Percentiles rank a stretch among this genome's conserved stretches.
Conservation (phyloP, 257 asterid genomes). For the Przewalskia tangutica region DNA sequence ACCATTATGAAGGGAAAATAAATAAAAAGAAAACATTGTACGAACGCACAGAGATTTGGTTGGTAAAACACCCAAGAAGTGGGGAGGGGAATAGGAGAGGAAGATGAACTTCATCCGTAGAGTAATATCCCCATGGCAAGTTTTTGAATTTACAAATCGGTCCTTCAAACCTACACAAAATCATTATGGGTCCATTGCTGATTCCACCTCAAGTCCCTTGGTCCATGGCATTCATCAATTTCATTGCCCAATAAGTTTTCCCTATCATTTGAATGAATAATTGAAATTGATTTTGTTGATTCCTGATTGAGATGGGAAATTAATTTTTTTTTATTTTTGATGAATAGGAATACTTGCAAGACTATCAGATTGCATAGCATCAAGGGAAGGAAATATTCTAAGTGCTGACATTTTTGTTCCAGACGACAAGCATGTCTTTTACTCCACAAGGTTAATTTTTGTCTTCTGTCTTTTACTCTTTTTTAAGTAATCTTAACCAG, state of each 20-base stretch:
- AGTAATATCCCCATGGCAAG: background rate
- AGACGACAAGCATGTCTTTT: constrained; percentile 64
- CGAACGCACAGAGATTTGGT: background rate
- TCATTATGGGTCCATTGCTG: background rate
- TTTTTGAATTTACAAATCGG: background rate
- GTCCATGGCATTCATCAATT: constrained; percentile 6
- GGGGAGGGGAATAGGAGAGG: too few relatives aligned
- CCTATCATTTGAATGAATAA: background rate
- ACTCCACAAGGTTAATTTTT: constrained; percentile 87
- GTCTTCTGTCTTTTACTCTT: background rate
- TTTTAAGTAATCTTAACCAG: background rate
- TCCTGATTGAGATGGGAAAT: background rate
- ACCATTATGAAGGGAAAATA: too few relatives aligned
- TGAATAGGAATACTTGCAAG: constrained; percentile 73
- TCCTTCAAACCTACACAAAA: background rate
- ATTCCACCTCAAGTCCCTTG: background rate
- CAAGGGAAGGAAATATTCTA: constrained; percentile 84
- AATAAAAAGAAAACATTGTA: too few relatives aligned
- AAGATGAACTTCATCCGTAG: constrained; percentile 4
- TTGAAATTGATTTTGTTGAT: background rate
- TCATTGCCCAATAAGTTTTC: constrained; percentile 5
- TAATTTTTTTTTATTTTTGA: background rate
- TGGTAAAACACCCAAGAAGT: background rate
- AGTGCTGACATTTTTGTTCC: constrained; percentile 90
- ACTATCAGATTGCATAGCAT: constrained; percentile 85